These are phyloP conservation scores for Centaurea solstitialis DNA, from an alignment of 129 eudicot species.

Conservation along the genomic window DNA sequence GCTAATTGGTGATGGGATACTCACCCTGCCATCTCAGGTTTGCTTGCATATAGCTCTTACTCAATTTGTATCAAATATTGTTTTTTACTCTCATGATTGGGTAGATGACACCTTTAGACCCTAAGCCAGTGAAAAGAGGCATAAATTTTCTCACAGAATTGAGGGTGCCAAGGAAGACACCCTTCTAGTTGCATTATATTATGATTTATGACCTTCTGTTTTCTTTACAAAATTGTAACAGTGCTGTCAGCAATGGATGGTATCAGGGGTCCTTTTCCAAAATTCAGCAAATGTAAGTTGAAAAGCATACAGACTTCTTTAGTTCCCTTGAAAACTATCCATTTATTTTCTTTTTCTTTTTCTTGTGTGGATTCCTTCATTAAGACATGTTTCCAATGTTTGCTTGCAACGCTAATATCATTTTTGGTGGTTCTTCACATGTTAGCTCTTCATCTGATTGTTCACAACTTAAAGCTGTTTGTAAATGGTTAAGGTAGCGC, in stretches of 20 bases:
- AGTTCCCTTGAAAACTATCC: background rate
- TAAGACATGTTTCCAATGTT: background rate
- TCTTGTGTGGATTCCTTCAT: background rate
- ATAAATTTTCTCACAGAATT: background rate
- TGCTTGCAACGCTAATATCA: background rate
- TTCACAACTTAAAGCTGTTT: background rate
- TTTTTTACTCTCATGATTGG: background rate
- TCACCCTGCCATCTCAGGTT: constrained; percentile 83
- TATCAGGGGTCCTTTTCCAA: constrained; percentile 69
- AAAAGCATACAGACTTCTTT: background rate
- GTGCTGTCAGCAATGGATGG: constrained; percentile 83
- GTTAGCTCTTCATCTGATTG: no score
- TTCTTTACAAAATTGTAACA: constrained; percentile 17
- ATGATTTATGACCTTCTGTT: background rate
- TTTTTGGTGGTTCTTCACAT: background rate
- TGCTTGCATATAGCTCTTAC: background rate
- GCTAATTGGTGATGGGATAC: constrained; percentile 80
- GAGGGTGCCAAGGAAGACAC: constrained; percentile 4
- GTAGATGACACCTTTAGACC: background rate
- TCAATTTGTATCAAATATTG: background rate
- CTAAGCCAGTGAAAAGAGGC: background rate
- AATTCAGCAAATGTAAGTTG: constrained; percentile 62
- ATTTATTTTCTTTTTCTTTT: background rate
- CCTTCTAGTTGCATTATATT: background rate
- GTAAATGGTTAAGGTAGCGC: background rate